Evolutionary conservation across 2,329 filamentous ascomycete species (phyloP), one percentile per base, ranked within the genome.

Genomic region (Phoma sp.): DNA sequence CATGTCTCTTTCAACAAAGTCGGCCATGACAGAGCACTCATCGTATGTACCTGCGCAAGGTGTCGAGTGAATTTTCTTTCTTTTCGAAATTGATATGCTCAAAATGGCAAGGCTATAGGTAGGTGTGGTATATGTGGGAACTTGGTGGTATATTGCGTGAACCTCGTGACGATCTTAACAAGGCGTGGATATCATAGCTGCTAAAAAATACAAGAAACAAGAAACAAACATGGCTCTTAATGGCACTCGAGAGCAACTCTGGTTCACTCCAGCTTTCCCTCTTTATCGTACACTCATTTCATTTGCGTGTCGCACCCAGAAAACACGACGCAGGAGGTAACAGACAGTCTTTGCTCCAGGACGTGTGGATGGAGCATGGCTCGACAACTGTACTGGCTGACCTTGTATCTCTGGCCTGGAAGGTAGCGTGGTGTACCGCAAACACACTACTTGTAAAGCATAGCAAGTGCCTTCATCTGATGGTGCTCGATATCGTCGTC

Each of bases 401-500:
- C 10, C 10, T 8, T 15, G 7, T 19, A 9, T 19, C 22, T 13
- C 24, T 41, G 36, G 19, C 29, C 24, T 38, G 9, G n/a, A 29
- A 5, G 6, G 29, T 3, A 2, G 36, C 17, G n/a, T 2, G 1
- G 3, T 29, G 10, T 6, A 17, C 3, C n/a, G 13, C n/a, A 4
- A 9, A 15, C 31, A 41, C 4, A 40, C 12, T 29, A 12, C 19
- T 29, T 22, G 3, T 9, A 24, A 17, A 33, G 4, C 25, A 19
- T 19, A 27, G 29, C 21, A 2, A 29, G 10, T 19, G 6, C n/a
- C 21, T 31, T 29, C 59, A 66, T 43, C 59, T 61, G 51, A 51
- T 54, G 8, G 51, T 54, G 57, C 73, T 76, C 7, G 72, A 68
- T 25, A 75, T 76, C 2, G 70, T 74, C 6, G 72, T 74, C 2